Percentiles rank a stretch among this genome's conserved stretches.
These are phyloP conservation scores for Fusarium globosum DNA, from an alignment of 2,329 filamentous ascomycete genomes.

Conservation along the genomic window DNA sequence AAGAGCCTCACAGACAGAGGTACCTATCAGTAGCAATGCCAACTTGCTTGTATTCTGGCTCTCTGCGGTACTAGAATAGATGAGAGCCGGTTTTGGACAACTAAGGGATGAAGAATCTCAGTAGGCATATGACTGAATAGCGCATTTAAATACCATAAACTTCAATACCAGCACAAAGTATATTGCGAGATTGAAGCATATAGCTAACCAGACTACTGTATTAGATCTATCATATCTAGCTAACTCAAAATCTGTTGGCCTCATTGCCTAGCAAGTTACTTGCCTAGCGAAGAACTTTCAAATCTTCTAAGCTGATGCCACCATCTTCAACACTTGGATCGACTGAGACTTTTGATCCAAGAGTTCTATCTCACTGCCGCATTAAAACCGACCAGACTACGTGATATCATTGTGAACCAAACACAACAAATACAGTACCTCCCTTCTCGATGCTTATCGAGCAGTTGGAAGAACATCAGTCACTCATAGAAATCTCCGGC, in stretches of 20 bases:
- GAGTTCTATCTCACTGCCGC: neutral
- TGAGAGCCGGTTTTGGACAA: neutral
- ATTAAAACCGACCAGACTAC: neutral
- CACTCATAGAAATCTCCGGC: neutral
- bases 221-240: neutral
- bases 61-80: neutral
- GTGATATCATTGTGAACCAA: neutral
- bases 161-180: neutral
- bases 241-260: neutral
- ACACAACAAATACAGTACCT: neutral
- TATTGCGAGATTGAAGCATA: neutral
- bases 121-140: neutral
- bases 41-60: neutral
- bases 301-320: neutral
- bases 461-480: neutral
- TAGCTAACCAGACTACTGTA: neutral
- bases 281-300: neutral
- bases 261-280: neutral
- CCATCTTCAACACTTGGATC: neutral
- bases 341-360: neutral
- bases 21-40: neutral
- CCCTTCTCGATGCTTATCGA: neutral
- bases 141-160: neutral
- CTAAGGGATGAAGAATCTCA: neutral
- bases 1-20: neutral